These are phyloP conservation scores for Penicillium sp. DNA, from an alignment of 2,329 filamentous ascomycete species.

Conservation along the genomic window DNA sequence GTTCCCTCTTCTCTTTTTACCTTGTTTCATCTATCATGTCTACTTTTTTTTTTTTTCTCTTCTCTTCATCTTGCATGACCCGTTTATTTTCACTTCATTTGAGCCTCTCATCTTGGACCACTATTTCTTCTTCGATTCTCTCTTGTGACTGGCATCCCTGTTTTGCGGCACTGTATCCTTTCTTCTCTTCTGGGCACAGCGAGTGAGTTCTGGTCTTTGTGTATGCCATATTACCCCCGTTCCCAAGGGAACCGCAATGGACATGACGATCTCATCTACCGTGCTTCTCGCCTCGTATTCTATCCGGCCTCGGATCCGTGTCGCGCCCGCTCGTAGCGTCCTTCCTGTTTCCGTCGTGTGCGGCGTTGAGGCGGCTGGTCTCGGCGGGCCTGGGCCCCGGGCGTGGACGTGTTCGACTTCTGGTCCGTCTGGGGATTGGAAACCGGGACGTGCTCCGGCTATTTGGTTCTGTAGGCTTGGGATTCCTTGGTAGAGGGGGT, in stretches of 20 bases:
- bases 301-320: too few relatives aligned
- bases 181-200: conserved; percentile 26
- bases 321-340: too few relatives aligned
- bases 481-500: too few relatives aligned
- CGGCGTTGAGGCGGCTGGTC: too few relatives aligned
- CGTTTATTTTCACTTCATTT: conserved; percentile 6
- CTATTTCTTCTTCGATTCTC: background rate
- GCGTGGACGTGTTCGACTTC: too few relatives aligned
- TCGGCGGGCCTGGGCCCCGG: too few relatives aligned
- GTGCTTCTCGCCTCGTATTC: too few relatives aligned
- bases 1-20: conserved; percentile 7
- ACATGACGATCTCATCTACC: conserved; percentile 15
- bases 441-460: too few relatives aligned
- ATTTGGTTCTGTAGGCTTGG: too few relatives aligned
- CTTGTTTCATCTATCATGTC: conserved; percentile 1
- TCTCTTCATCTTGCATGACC: conserved; percentile 12
- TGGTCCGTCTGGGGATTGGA: too few relatives aligned
- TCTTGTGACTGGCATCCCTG: background rate
- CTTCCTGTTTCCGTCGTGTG: too few relatives aligned
- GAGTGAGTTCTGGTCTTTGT: conserved; percentile 28
- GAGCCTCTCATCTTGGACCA: background rate
- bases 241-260: conserved; percentile 18
- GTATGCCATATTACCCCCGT: conserved; percentile 23
- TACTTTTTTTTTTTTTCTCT: background rate
- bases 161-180: conserved; percentile 20